Base-by-base conservation (phyloP, 31 red algal genomes). In the Bonnemaisonia californica region DNA sequence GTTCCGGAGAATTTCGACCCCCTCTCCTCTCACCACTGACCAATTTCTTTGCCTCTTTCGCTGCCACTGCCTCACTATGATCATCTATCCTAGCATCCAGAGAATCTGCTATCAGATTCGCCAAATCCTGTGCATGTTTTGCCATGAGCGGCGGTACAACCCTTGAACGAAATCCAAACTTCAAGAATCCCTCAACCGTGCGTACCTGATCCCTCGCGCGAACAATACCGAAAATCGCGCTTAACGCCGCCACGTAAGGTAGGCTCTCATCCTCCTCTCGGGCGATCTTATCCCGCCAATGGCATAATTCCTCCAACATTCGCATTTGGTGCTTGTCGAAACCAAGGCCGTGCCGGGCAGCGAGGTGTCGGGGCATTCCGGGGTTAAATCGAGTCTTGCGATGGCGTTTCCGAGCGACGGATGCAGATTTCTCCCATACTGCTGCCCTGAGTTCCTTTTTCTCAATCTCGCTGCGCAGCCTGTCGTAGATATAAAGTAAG, bases 191-290 rank as follows among this genome's bases (percentile, higher is more conserved):
- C 26, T 90, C 78, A 13, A 77, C 69, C 28, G 78, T 76, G 26
- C 79, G 55, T 24, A 51, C 77, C 26, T 77, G 58, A 51, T 90
- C 78, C 24, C 71, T 57, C 34, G 70, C 78, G 2, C 84, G 77
- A 21, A 82, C 85, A 67, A 97, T 79, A 33, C 76, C 84, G 2
- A 81, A 77, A 38, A 97, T 12, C 1, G 62, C 57, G 12, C 70
- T 66, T 16, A 90, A 41, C 3, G 94, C 85, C 3, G 82, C 59
- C 36, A 98, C 96, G 79, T 89, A 98, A 0, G 45, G 41, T n/a
- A 87, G 58, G 29, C 84, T 95, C 69, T 98, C 96, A 77, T 98
- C 96, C 57, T 92, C 91, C 33, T 83, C 73, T 38, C 96, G 47
- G 33, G 92, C 96, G 29, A 60, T 92, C 35, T 28, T 54, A 55